Evolutionary conservation across 164 flowering plant genomes (phyloP).

Genomic region (Paratinospora sagittata): DNA sequence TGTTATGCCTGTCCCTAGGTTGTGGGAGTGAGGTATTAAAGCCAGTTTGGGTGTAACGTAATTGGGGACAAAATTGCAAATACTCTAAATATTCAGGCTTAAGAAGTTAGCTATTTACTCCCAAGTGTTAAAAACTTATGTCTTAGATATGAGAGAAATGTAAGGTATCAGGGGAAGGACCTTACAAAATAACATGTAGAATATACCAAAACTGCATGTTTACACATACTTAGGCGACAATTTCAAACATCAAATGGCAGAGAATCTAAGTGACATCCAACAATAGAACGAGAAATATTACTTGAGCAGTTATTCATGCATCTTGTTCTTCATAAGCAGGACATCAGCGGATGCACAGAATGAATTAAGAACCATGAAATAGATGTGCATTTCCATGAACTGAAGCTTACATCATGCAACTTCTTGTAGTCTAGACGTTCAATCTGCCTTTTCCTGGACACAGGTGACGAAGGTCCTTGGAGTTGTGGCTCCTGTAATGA

Average conservation of each 20-base stretch:
- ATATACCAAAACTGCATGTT: neutral
- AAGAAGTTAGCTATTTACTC: neutral
- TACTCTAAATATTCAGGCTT: neutral
- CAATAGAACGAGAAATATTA: neutral
- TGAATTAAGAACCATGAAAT: neutral
- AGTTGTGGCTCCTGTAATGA: conserved; percentile 29
- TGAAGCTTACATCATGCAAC: conserved; percentile 72
- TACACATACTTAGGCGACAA: neutral
- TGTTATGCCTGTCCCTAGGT: neutral
- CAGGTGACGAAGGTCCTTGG: conserved; percentile 27
- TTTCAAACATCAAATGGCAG: neutral
- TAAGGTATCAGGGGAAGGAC: neutral
- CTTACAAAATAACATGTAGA: neutral
- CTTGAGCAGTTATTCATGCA: neutral
- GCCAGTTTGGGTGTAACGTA: neutral
- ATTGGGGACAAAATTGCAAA: neutral
- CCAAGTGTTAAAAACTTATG: neutral
- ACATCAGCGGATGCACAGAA: neutral
- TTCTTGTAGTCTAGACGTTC: conserved; percentile 85
- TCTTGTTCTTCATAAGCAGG: neutral
- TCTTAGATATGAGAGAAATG: neutral
- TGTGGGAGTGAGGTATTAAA: neutral
- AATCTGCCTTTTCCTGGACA: conserved; percentile 40
- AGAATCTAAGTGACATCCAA: neutral
- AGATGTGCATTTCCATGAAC: neutral